Base-by-base conservation (phyloP, 768 basidiomycete species). In the Collybiopsis confluens region DNA sequence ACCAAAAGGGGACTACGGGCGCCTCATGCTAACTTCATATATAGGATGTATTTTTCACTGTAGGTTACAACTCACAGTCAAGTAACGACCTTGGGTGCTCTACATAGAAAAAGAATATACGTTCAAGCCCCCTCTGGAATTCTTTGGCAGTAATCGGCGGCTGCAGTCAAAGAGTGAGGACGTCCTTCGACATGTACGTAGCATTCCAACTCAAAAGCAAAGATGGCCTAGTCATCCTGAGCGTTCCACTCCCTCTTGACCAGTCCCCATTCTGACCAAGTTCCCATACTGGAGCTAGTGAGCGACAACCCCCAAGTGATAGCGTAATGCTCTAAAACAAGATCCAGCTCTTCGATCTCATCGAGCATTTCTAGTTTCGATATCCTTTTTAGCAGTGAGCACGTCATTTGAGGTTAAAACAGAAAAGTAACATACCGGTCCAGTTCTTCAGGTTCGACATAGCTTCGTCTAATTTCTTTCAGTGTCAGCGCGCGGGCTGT, bases 271-370 rank as follows among this genome's bases (percentile, higher is more conserved):
- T 60, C 51, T 11, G 58, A 61, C 75, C 76, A 73, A 23, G 42
- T 16, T 30, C 45, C 51, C 10, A 56, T 35, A 26, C 41, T 38
- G n/a, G 48, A 49, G 23, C 52, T 45, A 8, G 61, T 35, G 21
- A 67, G 33, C 45, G 61, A 60, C 27, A 73, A 45, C 1, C 78
- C 77, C 93, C 93, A 98, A 0, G 87, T 84, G 51, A 98, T 80
- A 13, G 87, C 91, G 67, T 98, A 98, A 64, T 98, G 95, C 2
- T 77, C 77, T 27, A 97, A 72, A 1, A 98, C 89, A 4, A 99
- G 78, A 54, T 94, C 88, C 18, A 99, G 77, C 68, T 98, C 96
- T 67, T 99, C 96, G 8, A 93, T 75, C 68, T 99, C 95, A 64
- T 98, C 96, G 4, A 99, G 77, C 68, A 90, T 77, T 65, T 98